Conservation (phyloP, 2,329 filamentous ascomycete species). For the Hawksworthiomyces lignivorus region DNA sequence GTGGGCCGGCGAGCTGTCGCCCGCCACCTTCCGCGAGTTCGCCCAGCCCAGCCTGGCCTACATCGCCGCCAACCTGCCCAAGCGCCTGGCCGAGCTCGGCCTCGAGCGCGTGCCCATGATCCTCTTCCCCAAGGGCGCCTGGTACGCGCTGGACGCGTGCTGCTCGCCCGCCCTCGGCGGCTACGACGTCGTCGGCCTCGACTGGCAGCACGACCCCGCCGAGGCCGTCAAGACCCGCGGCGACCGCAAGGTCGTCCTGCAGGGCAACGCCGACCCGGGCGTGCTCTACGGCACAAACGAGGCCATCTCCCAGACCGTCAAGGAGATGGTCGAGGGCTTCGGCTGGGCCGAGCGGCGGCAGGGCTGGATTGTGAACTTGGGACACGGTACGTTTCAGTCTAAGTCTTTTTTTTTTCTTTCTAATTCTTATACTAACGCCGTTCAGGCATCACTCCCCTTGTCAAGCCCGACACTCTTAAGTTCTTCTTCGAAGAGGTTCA, state of each 20-base stretch:
- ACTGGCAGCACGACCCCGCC: conserved; percentile 88
- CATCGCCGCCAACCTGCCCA: conserved; percentile 75
- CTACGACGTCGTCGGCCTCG: conserved; percentile 88
- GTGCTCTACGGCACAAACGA: conserved; percentile 79
- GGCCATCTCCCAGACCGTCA: conserved; percentile 73
- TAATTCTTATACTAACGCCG: conserved; percentile 1
- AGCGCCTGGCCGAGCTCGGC: conserved; percentile 63
- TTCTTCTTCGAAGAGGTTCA: conserved; percentile 95
- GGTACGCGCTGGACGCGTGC: conserved; percentile 83
- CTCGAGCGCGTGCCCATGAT: conserved; percentile 87
- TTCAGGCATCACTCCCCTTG: conserved; percentile 82
- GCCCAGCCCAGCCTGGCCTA: conserved; percentile 78
- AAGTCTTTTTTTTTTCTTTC: conserved; percentile 2
- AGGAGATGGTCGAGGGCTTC: conserved; percentile 84
- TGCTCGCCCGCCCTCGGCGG: conserved; percentile 51
- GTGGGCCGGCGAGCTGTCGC: conserved; percentile 91
- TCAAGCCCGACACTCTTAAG: conserved; percentile 85
- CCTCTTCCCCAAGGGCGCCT: conserved; percentile 95
- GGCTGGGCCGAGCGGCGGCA: conserved; percentile 65
- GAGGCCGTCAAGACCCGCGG: conserved; percentile 75
- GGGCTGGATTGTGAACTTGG: conserved; percentile 95
- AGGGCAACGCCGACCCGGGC: conserved; percentile 94
- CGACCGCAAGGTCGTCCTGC: conserved; percentile 66
- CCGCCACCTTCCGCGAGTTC: conserved; percentile 74
- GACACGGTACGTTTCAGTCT: conserved; percentile 61